Evolutionary conservation across 2,329 filamentous ascomycete genomes (phyloP).

Genomic region (Chaetomium sp.): DNA sequence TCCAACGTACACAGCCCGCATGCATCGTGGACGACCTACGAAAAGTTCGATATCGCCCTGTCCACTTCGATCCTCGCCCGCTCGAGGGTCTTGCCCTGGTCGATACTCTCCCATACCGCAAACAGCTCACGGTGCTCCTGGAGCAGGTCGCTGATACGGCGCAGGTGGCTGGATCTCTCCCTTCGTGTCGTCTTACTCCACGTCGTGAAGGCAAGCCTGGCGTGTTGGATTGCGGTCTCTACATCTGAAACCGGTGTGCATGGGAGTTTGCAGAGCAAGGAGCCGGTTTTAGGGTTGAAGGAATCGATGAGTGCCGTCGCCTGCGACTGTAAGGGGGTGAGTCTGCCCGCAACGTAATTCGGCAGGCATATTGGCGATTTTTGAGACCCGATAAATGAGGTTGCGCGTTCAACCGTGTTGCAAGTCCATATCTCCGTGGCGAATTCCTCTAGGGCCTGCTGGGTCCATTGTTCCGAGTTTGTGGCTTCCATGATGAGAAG

Average conservation of each 20-base stretch:
- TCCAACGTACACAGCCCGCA: too few species aligned
- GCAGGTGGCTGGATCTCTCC: slow-evolving; percentile 24
- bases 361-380: slow-evolving; percentile 3
- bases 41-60: slow-evolving; percentile 30
- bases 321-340: slow-evolving; percentile 11
- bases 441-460: not conserved
- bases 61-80: slow-evolving; percentile 30
- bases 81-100: slow-evolving; percentile 31
- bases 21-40: slow-evolving; percentile 19
- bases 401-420: slow-evolving; percentile 27
- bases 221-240: slow-evolving; percentile 22
- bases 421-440: slow-evolving; percentile 21
- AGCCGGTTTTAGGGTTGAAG: slow-evolving; percentile 28
- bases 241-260: slow-evolving; percentile 23
- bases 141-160: slow-evolving; percentile 24
- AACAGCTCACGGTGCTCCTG: slow-evolving; percentile 28
- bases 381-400: slow-evolving; percentile 14
- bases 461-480: not conserved
- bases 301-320: slow-evolving; percentile 23
- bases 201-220: slow-evolving; percentile 24
- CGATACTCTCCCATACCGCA: slow-evolving; percentile 32
- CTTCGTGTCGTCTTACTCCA: slow-evolving; percentile 27
- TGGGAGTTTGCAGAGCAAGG: slow-evolving; percentile 22
- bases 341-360: slow-evolving; percentile 19
- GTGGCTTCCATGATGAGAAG: not conserved